Base-by-base conservation (phyloP, 257 asterid species). In the Solanum neorickii region DNA sequence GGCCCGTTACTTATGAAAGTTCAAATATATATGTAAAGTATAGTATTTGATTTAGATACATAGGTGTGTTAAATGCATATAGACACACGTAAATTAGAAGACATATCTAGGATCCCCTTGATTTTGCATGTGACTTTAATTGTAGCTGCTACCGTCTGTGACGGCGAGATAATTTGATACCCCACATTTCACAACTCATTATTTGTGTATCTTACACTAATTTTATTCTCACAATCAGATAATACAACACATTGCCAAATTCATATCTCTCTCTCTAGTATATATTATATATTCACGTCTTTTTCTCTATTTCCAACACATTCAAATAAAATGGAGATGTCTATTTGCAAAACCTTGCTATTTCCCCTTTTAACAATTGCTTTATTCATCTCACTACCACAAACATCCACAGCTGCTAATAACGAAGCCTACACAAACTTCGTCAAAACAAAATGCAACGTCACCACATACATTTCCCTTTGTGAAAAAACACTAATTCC, bases 401-500 rank as follows among this genome's bases (percentile, higher is more conserved):
- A 73, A 18, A 83, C 89, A 42, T 39, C 59, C 46, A 70, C 23
- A 33, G 59, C 6, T 23, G n/a, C 77, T 31, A 25, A 85, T 31
- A 25, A 87, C 2, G 7, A 25, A 52, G 20, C 82, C 8, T 70
- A 89, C 87, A 88, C 91, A 6, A 78, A 86, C 39, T 95, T 91
- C 92, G 23, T 95, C 90, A 65, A 11, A 11, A 85, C 87, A 42
- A 88, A 89, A 42, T 95, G 98, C 93, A 88, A 60, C 18, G 73
- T 86, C 62, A 91, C 97, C 47, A 93, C 95, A 18, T 93, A 95
- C 31, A 89, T 96, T 1, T 12, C 87, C 1, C 91, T 91, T 15
- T 95, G 98, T 92, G 18, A 68, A 39, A 91, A 89, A 85, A 87
- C 94, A 49, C 95, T 95, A 14, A 12, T 41, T n/a, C 97, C 98